A percentile compares a stretch with the other conserved stretches of the same genome.
These are phyloP conservation scores for Mucor sp. DNA, from an alignment of 371 early-diverging fungal genomes.

Conservation along the genomic window DNA sequence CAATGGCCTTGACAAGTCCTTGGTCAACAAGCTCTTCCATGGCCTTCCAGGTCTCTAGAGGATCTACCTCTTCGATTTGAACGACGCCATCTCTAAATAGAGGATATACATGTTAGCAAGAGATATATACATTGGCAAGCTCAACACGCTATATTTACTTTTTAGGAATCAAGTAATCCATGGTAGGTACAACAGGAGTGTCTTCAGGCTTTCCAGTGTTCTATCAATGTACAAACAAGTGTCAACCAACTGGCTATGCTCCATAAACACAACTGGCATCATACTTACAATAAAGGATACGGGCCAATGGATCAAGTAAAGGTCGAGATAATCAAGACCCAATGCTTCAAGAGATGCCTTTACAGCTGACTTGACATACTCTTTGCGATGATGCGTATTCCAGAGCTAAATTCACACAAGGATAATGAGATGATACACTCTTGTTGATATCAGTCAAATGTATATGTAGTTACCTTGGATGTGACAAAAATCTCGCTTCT, in stretches of 20 bases:
- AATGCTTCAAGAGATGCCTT: constrained; percentile 75
- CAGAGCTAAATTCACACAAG: constrained; percentile 57
- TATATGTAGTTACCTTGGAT: constrained; percentile 60
- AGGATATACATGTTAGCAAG: too few species aligned
- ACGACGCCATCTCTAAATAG: constrained; percentile 30
- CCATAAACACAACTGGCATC: too few species aligned
- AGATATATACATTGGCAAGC: too few species aligned
- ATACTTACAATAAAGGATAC: constrained; percentile 34
- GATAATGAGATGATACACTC: too few species aligned
- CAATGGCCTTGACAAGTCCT: constrained; percentile 66
- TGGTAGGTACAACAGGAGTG: constrained; percentile 35
- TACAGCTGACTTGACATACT: constrained; percentile 66
- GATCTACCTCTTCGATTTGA: constrained; percentile 46
- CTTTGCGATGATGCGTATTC: constrained; percentile 79
- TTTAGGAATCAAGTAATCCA: constrained; percentile 37
- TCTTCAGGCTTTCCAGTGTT: constrained; percentile 35
- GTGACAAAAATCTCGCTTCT: constrained; percentile 85
- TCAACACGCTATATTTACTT: constrained; percentile 30
- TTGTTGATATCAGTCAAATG: not conserved
- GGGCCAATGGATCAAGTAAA: constrained; percentile 88
- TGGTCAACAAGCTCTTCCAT: constrained; percentile 69
- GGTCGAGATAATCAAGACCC: constrained; percentile 83
- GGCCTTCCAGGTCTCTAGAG: constrained; percentile 70
- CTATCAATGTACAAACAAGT: constrained; percentile 17
- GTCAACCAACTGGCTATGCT: too few species aligned